These are phyloP conservation scores for Mycena amicta DNA, from an alignment of 768 basidiomycete species.

Conservation along the genomic window DNA sequence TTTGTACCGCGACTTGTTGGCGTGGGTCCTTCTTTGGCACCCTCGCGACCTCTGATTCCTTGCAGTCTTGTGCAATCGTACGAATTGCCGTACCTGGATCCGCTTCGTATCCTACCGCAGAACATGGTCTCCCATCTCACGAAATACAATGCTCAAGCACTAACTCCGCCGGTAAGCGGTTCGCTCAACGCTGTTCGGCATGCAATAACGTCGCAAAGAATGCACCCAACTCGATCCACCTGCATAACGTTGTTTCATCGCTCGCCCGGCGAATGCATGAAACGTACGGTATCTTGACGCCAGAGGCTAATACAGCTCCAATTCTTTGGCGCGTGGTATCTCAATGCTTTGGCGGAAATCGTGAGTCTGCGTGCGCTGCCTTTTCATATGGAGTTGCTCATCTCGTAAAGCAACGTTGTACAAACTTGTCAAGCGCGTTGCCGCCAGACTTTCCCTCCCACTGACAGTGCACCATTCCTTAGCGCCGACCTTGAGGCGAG, in stretches of 20 bases:
- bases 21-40: slow-evolving; percentile 44
- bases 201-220: slow-evolving; percentile 43
- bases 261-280: slow-evolving; percentile 60
- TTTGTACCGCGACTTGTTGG: slow-evolving; percentile 72
- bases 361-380: slow-evolving; percentile 49
- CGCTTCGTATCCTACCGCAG: slow-evolving; percentile 59
- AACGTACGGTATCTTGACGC: slow-evolving; percentile 61
- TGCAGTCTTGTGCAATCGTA: slow-evolving; percentile 73
- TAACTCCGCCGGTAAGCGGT: slow-evolving; percentile 69
- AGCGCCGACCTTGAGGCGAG: slow-evolving; percentile 41
- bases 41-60: slow-evolving; percentile 3
- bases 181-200: slow-evolving; percentile 4
- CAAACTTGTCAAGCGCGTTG: slow-evolving; percentile 60
- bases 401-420: slow-evolving; percentile 61
- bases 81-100: slow-evolving; percentile 81
- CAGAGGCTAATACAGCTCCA: slow-evolving; percentile 75
- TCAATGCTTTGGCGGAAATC: slow-evolving; percentile 67
- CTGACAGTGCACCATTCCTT: slow-evolving; percentile 61
- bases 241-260: slow-evolving; percentile 65
- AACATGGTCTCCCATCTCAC: slow-evolving; percentile 71
- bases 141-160: slow-evolving; percentile 62
- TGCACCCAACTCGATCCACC: slow-evolving; percentile 55
- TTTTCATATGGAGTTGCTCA: slow-evolving; percentile 13
- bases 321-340: slow-evolving; percentile 74
- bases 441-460: slow-evolving; percentile 56